Evolutionary conservation across 805 yeast genomes (phyloP).

Genomic region (Ogataea angusta): DNA sequence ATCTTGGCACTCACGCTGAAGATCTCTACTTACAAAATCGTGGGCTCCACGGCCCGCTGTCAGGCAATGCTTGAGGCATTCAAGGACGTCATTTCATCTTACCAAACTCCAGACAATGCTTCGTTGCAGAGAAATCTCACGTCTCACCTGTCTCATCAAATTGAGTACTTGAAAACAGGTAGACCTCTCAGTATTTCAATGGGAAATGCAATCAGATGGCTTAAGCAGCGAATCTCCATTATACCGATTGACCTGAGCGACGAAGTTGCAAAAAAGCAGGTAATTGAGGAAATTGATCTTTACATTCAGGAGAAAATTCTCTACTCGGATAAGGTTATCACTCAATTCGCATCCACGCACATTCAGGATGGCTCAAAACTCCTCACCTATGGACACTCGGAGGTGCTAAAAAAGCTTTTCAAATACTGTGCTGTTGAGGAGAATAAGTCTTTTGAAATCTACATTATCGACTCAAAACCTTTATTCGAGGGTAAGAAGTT

Average conservation of each 20-base stretch:
- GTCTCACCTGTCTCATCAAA: conserved; percentile 83
- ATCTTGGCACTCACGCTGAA: conserved; percentile 75
- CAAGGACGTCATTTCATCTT: conserved; percentile 73
- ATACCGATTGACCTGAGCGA: conserved; percentile 73
- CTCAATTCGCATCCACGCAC: conserved; percentile 73
- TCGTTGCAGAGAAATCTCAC: conserved; percentile 86
- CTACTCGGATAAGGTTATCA: conserved; percentile 77
- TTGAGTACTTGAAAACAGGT: conserved; percentile 85
- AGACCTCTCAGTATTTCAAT: conserved; percentile 89
- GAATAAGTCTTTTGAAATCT: conserved; percentile 66
- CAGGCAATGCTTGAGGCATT: conserved; percentile 82
- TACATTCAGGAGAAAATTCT: conserved; percentile 84
- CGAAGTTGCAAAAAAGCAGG: conserved; percentile 58
- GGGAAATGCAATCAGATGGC: conserved; percentile 98
- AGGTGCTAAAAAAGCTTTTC: conserved; percentile 74
- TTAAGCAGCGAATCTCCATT: conserved; percentile 86
- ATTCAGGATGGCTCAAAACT: conserved; percentile 75
- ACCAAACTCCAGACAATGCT: conserved; percentile 80
- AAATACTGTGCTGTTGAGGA: conserved; percentile 61
- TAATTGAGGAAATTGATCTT: conserved; percentile 68
- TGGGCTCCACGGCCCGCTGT: conserved; percentile 88
- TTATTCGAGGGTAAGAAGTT: conserved; percentile 86
- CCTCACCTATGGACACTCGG: conserved; percentile 84
- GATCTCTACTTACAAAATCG: conserved; percentile 77
- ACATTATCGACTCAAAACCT: conserved; percentile 91